Evolutionary conservation across 257 asterid genomes (phyloP), one percentile per base, ranked within the genome.

Genomic region (Voacanga thouarsii): DNA sequence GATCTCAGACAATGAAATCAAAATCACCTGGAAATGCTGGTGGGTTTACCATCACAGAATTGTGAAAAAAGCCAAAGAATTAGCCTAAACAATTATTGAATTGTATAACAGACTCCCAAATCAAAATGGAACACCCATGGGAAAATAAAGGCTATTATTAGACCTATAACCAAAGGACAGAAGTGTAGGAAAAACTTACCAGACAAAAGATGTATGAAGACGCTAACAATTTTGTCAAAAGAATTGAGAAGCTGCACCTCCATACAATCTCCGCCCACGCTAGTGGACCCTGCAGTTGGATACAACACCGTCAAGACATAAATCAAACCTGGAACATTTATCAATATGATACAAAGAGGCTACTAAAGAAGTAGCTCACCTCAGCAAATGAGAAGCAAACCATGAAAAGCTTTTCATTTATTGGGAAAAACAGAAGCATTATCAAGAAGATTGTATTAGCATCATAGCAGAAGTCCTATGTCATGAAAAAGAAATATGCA

Each of bases 191-290:
- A 43, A 80, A 43, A 80, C 90, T 82, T 86, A 96, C 99, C 99
- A 51, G 99, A 98, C 84, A 96, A 82, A 76, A 93, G 94, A 87
- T 96, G 99, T 85, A 96, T 96, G 87, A 93, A 92, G 82, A 96
- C 98, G 83, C 99, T 96, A 51, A 96, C 97, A 55, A 93, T 89
- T 85, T 96, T 96, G 90, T 96, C 98, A 83, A 91, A 89, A 51
- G 99, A 96, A 86, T 91, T 91, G 85, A 96, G 93, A 68, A 86
- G 90, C 99, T 93, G 82, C 97, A 90, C 3, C 99, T 88, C 99
- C 99, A 96, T 21, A 96, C 89, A 75, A 96, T 93, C 80, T 92
- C 82, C 59, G 99, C 99, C 99, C 99, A 96, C 18, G 99, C 98
- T 86, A 96, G 86, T 7, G 99, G 99, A 30, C 99, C 99, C 99